Base-by-base conservation (phyloP, 495 filamentous ascomycete genomes). In the Tirmania nivea region DNA sequence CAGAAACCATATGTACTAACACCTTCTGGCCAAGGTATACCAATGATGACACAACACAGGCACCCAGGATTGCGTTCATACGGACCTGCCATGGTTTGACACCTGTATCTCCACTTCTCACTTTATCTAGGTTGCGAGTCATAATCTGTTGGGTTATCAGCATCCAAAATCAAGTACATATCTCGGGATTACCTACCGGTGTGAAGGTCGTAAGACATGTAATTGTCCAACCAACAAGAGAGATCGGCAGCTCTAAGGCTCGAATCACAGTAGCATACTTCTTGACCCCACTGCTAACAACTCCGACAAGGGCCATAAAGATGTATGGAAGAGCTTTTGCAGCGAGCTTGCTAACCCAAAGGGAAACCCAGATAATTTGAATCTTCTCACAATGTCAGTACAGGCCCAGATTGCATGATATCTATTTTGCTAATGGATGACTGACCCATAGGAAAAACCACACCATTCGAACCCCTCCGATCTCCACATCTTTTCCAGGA, bases 191-290 rank as follows among this genome's bases (percentile, higher is more conserved):
- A 61, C 74, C 39, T 67, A 83, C 70, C 10, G 80, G 78, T 20
- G 74, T 58, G 66, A 94, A 96, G 2, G 84, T 84, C 17, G 85
- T 79, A 59, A 90, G 74, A 10, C 76, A 82, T 1, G 84, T 75
- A 34, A 94, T 67, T 12, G 75, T 77, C 90, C 90, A 96, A 50
- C 86, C 76, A 56, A 90, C 83, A n/a, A 94, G 67, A 1, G 84
- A 85, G 2, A 97, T 68, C 0, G 86, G 86, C 49, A 90, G 82
- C 62, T 94, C 84, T 48, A 97, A 69, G 31, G 78, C 75, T 21
- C 73, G 73, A 39, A 97, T 66, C 42, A 96, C 80, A 54, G 82
- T 72, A 34, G 85, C 84, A 69, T 97, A 95, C 68, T 96, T 97
- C 53, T 86, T 75, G 3, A 86, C 92, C 14, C 89, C 88, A 2